These are phyloP conservation scores for Apostasia shenzhenica DNA, from an alignment of 106 monocot genomes.

Conservation along the genomic window DNA sequence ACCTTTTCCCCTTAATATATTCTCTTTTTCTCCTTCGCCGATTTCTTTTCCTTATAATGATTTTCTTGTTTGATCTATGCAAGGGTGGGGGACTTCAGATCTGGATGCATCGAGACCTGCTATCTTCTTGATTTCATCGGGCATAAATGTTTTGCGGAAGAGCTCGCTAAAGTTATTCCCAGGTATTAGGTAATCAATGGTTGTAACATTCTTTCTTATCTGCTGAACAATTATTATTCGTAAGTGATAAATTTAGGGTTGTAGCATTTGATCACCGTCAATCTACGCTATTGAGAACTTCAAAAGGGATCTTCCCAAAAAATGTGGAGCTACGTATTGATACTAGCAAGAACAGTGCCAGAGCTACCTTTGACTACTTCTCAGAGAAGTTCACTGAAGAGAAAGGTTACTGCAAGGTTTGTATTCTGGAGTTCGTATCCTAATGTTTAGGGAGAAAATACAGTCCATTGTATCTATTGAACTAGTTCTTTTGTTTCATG, in stretches of 20 bases:
- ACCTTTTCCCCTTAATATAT: not conserved
- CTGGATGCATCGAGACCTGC: constrained; percentile 37
- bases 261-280: constrained; percentile 73
- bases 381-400: constrained; percentile 16
- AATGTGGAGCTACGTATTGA: constrained; percentile 65
- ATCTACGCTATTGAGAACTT: constrained; percentile 27
- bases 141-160: constrained; percentile 37
- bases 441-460: too few species aligned
- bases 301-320: constrained; percentile 16
- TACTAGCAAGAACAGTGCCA: constrained; percentile 42
- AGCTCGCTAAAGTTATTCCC: constrained; percentile 48
- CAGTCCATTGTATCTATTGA: too few species aligned
- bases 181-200: constrained; percentile 32
- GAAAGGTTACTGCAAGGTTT: not conserved
- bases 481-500: not conserved
- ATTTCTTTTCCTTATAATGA: not conserved
- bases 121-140: constrained; percentile 83
- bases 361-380: constrained; percentile 57
- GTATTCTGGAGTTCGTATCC: not conserved
- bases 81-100: constrained; percentile 53
- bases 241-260: constrained; percentile 29
- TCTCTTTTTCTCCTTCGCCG: not conserved
- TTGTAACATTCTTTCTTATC: not conserved
- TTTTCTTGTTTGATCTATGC: not conserved
- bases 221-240: not conserved